Percentiles rank a stretch among this genome's conserved stretches.
Evolutionary conservation across 768 basidiomycete species (phyloP).

Genomic region (Pisolithus marmoratus): DNA sequence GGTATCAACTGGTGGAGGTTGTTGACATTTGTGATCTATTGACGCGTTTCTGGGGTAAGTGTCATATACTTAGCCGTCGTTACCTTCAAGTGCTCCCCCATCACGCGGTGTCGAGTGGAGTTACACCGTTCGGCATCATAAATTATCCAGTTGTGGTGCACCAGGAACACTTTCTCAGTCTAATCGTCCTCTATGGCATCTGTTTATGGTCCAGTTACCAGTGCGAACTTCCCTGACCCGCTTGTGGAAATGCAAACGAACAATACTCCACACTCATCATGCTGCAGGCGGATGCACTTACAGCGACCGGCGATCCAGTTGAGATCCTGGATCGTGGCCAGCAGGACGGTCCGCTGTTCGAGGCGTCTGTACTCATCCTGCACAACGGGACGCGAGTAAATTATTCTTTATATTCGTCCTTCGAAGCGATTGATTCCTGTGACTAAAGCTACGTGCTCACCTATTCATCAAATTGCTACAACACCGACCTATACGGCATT

Average conservation of each 20-base stretch:
- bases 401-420: neutral
- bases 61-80: no score
- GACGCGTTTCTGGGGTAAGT: no score
- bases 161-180: neutral
- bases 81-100: no score
- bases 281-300: slow-evolving; percentile 23
- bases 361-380: slow-evolving; percentile 23
- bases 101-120: no score
- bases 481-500: slow-evolving; percentile 20
- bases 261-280: slow-evolving; percentile 21
- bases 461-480: slow-evolving; percentile 27
- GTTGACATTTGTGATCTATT: no score
- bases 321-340: slow-evolving; percentile 21
- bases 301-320: slow-evolving; percentile 13
- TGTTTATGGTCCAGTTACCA: slow-evolving; percentile 14
- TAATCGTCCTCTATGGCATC: neutral
- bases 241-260: slow-evolving; percentile 19
- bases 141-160: neutral
- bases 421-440: neutral
- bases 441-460: slow-evolving; percentile 18
- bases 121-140: no score
- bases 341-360: slow-evolving; percentile 25
- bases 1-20: no score
- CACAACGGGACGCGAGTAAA: slow-evolving; percentile 9
- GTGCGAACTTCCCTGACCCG: slow-evolving; percentile 20